Base-by-base conservation (phyloP, 2,329 filamentous ascomycete species). In the Exophiala spinifera region DNA sequence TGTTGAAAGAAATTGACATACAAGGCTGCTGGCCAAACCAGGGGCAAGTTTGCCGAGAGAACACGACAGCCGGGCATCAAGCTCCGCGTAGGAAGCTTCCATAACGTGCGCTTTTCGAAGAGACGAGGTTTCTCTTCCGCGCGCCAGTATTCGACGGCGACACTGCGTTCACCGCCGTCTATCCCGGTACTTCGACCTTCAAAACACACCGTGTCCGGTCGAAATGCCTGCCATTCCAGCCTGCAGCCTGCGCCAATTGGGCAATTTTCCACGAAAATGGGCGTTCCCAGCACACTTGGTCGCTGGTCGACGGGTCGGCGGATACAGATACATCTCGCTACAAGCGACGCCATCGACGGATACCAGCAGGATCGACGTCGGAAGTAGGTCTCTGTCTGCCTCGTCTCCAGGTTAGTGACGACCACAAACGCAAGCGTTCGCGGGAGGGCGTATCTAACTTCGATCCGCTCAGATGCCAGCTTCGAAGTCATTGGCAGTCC, bases 401-500 rank as follows among this genome's bases (percentile, higher is more conserved):
- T 65, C 72, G 47, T 74, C 72, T 46, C 69, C 72, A 44, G 74
- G 74, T 75, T 65, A 52, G 66, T 61, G 40, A 4, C 25, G 11
- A 25, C 23, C 23, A 25, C 23, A 4, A 25, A 5, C 25, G 8
- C 7, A 31, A 31, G 8, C 10, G 28, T 21, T 31, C 17, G 37
- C 20, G n/a, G 3, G 25, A 2, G 21, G 14, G 25, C 4, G 25
- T 31, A 11, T 17, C 6, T 39, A 7, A 13, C 28, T 39, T 11
- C 6, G 4, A 19, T 23, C 39, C 34, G 55, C 61, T 40, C 64
- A 96, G 94, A 97, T 81, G 94, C 94, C 51, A 85, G 86, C 54
- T 99, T 99, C 72, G 90, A 97, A 72, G 90, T 97, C 45, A 78
- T 99, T 61, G 94, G 94, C 59, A 83, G 89, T 20, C 91, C 92